Percentiles rank a stretch among this genome's conserved stretches.
Conservation (phyloP, 2,329 filamentous ascomycete genomes). For the Eurotiales sp. region DNA sequence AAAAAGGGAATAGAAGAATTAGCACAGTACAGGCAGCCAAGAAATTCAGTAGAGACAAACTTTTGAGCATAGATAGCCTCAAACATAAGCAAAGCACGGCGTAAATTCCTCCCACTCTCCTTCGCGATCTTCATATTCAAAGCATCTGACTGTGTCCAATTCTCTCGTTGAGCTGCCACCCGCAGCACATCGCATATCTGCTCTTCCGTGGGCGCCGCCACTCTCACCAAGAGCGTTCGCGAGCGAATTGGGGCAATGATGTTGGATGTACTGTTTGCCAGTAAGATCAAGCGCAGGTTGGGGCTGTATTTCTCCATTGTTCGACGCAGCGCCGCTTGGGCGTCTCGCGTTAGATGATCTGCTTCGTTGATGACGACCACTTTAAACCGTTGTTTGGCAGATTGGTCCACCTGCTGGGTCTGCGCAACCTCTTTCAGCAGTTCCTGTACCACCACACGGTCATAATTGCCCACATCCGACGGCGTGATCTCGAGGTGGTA, state of each 20-base stretch:
- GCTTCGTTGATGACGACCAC: conserved; percentile 99
- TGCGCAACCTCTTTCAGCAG: conserved; percentile 96
- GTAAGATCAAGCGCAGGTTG: conserved; percentile 82
- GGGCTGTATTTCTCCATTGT: conserved; percentile 99
- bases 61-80: conserved; percentile 97
- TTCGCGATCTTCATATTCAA: conserved; percentile 81
- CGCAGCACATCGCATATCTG: conserved; percentile 78
- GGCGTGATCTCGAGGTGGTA: conserved; percentile 99
- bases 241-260: conserved; percentile 98
- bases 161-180: conserved; percentile 70
- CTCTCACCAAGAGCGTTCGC: conserved; percentile 83
- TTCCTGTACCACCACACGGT: conserved; percentile 93
- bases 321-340: conserved; percentile 86
- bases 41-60: conserved; percentile 50
- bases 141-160: conserved; percentile 70
- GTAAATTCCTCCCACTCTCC: conserved; percentile 86
- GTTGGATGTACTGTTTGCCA: conserved; percentile 95
- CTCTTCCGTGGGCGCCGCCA: conserved; percentile 79
- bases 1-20: neutral
- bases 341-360: conserved; percentile 88
- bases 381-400: conserved; percentile 90
- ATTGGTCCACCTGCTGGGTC: conserved; percentile 95
- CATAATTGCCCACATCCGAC: conserved; percentile 92
- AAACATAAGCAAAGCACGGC: conserved; percentile 90
- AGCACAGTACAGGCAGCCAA: conserved; percentile 9